These are phyloP conservation scores for Oryza coarctata DNA, from an alignment of 176 grass and related monocot genomes.

Conservation along the genomic window DNA sequence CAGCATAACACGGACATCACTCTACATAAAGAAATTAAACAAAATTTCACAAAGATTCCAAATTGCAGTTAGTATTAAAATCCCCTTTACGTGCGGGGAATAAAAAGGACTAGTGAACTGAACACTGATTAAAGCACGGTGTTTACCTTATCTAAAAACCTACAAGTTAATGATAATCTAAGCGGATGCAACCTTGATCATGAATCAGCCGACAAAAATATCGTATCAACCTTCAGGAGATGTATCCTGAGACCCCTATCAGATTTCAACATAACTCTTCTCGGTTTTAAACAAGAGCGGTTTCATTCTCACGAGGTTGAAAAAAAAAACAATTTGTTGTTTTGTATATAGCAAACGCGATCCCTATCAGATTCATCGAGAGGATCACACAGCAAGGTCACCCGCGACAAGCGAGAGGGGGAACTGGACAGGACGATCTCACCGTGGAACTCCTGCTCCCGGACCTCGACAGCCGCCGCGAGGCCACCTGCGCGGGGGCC, in stretches of 20 bases:
- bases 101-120: background rate
- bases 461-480: slow-evolving; percentile 11
- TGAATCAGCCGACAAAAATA: background rate
- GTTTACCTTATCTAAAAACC: background rate
- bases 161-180: background rate
- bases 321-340: background rate
- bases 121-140: background rate
- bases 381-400: background rate
- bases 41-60: background rate
- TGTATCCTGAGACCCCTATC: background rate
- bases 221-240: background rate
- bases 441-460: slow-evolving; percentile 29
- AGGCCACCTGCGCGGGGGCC: background rate
- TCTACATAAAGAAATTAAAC: background rate
- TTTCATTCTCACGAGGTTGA: background rate
- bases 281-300: background rate
- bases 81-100: background rate
- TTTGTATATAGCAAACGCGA: no score
- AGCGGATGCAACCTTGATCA: background rate
- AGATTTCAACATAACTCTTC: background rate
- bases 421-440: background rate
- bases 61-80: background rate
- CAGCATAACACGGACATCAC: background rate
- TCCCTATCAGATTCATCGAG: background rate
- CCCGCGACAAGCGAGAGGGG: background rate